phyloP scores from a whole-genome alignment of 1,284 basidiomycete genomes.

The Violaceomyces palustris region DNA sequence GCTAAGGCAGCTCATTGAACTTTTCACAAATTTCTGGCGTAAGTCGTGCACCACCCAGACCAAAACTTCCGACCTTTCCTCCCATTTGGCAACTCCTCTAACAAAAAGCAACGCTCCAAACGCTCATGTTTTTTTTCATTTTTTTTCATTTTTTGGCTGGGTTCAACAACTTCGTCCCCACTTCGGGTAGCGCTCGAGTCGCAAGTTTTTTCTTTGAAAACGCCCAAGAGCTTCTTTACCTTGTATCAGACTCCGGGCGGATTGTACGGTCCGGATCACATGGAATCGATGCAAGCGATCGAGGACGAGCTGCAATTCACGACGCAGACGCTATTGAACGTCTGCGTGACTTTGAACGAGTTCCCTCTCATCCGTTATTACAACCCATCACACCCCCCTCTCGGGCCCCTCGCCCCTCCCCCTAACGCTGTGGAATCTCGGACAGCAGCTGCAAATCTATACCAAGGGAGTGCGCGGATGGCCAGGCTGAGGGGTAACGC shows the following conservation, averaged over 20 bases:
- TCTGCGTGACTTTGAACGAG: conserved; percentile 87
- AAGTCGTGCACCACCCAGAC: neutral
- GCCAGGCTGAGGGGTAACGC: conserved; percentile 21
- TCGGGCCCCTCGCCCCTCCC: conserved; percentile 63
- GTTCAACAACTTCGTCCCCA: no score
- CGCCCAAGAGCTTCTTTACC: conserved; percentile 31
- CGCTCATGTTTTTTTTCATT: neutral
- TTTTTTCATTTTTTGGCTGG: neutral
- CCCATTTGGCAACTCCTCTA: no score
- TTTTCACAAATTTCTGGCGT: conserved; percentile 49
- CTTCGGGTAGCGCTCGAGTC: conserved; percentile 27
- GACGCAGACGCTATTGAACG: conserved; percentile 58
- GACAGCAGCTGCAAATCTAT: conserved; percentile 26
- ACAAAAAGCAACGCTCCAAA: no score
- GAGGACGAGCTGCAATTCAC: conserved; percentile 47
- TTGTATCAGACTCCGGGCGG: conserved; percentile 32
- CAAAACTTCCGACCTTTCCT: no score
- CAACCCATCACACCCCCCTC: conserved; percentile 70
- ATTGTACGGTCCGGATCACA: conserved; percentile 57
- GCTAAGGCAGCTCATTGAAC: conserved; percentile 47
- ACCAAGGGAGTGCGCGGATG: conserved; percentile 34
- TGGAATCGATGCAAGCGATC: conserved; percentile 34
- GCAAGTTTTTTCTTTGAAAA: conserved; percentile 45
- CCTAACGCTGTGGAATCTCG: conserved; percentile 24
- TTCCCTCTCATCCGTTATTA: conserved; percentile 94